A percentile compares a stretch with the other conserved stretches of the same genome.
phyloP scores from a whole-genome alignment of 306 rosid genomes.

The Quercus engelmannii region DNA sequence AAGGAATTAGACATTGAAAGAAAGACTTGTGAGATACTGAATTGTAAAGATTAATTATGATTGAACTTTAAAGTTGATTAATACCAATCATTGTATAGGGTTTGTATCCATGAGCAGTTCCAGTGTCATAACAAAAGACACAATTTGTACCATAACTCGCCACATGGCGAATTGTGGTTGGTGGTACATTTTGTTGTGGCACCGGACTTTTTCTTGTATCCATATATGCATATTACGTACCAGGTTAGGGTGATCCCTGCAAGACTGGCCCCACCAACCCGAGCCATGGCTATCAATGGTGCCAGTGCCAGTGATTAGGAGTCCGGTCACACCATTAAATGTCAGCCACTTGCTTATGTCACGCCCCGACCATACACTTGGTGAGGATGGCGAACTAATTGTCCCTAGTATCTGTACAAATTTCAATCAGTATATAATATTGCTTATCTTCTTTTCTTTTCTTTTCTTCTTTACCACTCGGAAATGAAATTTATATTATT shows the following conservation, averaged over 20 bases:
- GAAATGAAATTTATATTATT: too few species aligned
- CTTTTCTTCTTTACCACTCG: too few species aligned
- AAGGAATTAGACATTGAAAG: neutral
- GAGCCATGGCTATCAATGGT: constrained; percentile 26
- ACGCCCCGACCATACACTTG: constrained; percentile 24
- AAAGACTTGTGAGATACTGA: too few species aligned
- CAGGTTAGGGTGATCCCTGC: constrained; percentile 32
- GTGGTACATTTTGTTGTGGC: too few species aligned
- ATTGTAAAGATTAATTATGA: too few species aligned
- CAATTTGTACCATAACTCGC: too few species aligned
- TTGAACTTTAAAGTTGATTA: neutral
- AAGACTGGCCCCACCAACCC: constrained; percentile 45
- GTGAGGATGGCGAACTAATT: constrained; percentile 38
- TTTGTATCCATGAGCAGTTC: too few species aligned
- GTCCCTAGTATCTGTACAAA: constrained; percentile 21
- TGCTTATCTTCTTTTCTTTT: too few species aligned
- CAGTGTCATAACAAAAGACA: too few species aligned
- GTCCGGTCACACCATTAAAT: constrained; percentile 27
- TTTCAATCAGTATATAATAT: neutral
- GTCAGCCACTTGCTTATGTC: constrained; percentile 31
- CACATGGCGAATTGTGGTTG: too few species aligned
- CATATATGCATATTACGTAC: constrained; percentile 1
- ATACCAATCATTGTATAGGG: neutral
- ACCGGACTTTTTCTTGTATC: too few species aligned
- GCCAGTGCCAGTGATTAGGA: constrained; percentile 29